These are phyloP conservation scores for Onygena corvina DNA, from an alignment of 2,329 filamentous ascomycete genomes.

Conservation along the genomic window DNA sequence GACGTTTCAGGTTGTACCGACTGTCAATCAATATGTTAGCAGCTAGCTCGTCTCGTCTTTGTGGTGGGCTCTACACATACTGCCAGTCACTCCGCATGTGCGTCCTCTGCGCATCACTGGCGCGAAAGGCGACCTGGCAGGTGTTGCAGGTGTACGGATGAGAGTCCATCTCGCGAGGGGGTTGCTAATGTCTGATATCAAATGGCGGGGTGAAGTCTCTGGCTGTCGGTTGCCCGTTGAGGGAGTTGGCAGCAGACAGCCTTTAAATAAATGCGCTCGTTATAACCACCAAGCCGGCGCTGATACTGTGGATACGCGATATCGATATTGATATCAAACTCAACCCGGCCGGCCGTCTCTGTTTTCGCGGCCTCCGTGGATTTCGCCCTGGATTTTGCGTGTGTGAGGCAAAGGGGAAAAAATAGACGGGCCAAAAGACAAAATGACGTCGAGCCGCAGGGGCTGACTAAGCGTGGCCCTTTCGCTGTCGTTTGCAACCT, in stretches of 20 bases:
- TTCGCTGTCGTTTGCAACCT: not conserved
- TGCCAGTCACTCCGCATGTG: constrained; percentile 99
- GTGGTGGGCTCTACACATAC: constrained; percentile 44
- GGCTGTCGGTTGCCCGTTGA: no score
- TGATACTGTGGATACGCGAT: no score
- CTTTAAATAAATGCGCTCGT: not conserved
- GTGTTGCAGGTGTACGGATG: constrained; percentile 98
- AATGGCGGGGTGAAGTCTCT: not conserved
- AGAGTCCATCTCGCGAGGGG: constrained; percentile 30
- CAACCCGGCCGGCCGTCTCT: no score
- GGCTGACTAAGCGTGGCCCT: not conserved
- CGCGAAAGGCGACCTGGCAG: constrained; percentile 91
- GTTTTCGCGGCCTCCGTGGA: not conserved
- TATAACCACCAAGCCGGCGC: no score
- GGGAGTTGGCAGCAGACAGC: not conserved
- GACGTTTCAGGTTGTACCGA: constrained; percentile 87
- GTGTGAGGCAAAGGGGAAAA: constrained; percentile 6
- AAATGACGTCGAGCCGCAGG: not conserved
- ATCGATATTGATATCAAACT: constrained; percentile 6
- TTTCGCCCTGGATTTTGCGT: not conserved
- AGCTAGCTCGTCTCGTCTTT: constrained; percentile 7
- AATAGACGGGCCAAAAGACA: not conserved
- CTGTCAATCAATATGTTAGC: constrained; percentile 34
- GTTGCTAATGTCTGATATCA: not conserved
- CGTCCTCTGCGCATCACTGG: constrained; percentile 78